These are phyloP conservation scores for Erythrophleum ivorense DNA, from an alignment of 331 rosid genomes.

Conservation along the genomic window DNA sequence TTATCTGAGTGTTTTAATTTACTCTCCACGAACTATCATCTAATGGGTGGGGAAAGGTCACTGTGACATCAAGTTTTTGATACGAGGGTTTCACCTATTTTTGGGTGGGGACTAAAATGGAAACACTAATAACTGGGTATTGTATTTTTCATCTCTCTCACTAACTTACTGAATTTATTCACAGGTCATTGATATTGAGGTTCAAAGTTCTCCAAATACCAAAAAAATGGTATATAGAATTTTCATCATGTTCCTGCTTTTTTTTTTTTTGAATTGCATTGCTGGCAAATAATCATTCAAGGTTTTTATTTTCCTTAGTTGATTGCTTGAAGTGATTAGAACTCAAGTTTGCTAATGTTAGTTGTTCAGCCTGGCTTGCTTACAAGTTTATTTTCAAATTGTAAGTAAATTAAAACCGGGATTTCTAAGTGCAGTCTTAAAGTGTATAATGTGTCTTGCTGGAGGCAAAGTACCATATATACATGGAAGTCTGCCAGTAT, in stretches of 20 bases:
- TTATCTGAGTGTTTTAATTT: not conserved
- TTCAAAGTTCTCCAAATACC: conserved; percentile 50
- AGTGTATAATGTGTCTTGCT: not conserved
- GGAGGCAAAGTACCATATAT: not conserved
- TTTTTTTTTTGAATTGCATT: conserved; percentile 26
- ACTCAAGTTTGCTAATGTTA: not conserved
- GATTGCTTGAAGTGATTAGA: not conserved
- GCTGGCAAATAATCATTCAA: not conserved
- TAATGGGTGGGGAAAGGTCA: not conserved
- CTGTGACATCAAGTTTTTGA: not conserved
- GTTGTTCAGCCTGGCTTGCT: not conserved
- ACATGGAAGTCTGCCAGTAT: not conserved
- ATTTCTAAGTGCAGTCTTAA: not conserved
- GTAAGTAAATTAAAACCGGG: not conserved
- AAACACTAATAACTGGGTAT: not conserved
- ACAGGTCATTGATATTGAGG: conserved; percentile 55
- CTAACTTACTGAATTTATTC: conserved; percentile 35
- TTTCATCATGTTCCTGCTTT: conserved; percentile 8
- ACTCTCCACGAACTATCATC: not conserved
- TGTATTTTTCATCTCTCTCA: conserved; percentile 24
- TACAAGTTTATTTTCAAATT: not conserved
- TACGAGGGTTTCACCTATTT: not conserved
- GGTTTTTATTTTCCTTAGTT: not conserved
- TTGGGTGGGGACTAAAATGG: not conserved
- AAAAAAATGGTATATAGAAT: conserved; percentile 61